Evolutionary conservation across 106 monocot species (phyloP), one percentile per base, ranked within the genome.

Genomic region (Dendrobium huoshanense): DNA sequence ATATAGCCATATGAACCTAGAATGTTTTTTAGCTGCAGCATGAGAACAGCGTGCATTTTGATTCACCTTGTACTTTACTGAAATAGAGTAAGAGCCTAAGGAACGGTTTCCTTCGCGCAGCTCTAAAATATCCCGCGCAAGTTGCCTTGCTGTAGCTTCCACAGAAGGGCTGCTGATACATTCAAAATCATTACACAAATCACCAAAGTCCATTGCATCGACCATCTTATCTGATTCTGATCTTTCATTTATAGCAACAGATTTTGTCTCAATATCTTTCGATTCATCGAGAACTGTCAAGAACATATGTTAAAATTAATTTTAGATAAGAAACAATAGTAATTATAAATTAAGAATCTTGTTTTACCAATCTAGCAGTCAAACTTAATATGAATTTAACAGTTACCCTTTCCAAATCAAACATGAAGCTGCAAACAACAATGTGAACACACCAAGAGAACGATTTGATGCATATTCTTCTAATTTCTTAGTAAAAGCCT

Each of bases 151-250:
- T 4, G 94, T 96, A 10, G 92, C 82, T 80, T 96, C 96, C 58
- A 96, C 94, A 9, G 78, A 85, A 19, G 96, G 96, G 80, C 96
- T 96, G 74, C 96, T 96, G 22, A 89, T 90, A 80, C 96, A 96
- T 29, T 90, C 96, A 77, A 96, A 96, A 18, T 94, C 96, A 82
- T 96, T 86, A 83, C 96, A 96, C 56, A 96, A 83, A 72, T 92
- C 91, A 59, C 96, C 96, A 78, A 96, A 92, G 78, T 96, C 82
- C 83, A 96, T 41, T 2, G 80, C 48, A 74, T 94, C 94, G 48
- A 92, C 92, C 54, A 92, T 78, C 81, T 82, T 81, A 77, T 96
- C 94, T 19, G 87, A 80, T 77, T 90, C 86, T 47, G 88, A 90
- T 82, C 80, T 87, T 79, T 92, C 85, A 67, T 68, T 65, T 48